Evolutionary conservation across 179 eudicot species (phyloP), one percentile per base, ranked within the genome.

Genomic region (Spinacia oleracea): DNA sequence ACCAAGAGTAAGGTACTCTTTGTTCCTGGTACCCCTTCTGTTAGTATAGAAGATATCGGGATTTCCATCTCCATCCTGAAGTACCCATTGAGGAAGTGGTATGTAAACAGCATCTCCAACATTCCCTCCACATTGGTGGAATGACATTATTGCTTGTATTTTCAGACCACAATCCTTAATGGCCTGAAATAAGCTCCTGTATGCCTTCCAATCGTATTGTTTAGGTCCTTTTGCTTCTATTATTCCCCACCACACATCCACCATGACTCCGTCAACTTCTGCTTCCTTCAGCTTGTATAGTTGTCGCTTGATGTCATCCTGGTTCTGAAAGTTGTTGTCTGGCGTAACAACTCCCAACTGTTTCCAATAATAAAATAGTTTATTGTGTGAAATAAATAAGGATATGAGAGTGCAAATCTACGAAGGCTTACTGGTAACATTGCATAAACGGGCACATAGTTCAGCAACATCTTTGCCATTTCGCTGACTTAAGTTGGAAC

Each of bases 161-260:
- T 87, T 90, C 31, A 93, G 79, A 5, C 89, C 92, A 32, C 84
- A 86, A 50, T 88, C 78, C 76, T 88, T 85, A n/a, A 90, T 81
- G 31, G 90, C 75, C 70, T 87, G 77, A 80, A 94, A 94, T 81
- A 94, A 80, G 75, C 83, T 82, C 81, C 83, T 83, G 50, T 94
- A 94, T 5, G 93, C 93, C 23, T 75, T 85, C 98, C 97, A 94
- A 14, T 89, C 88, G 63, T 94, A 94, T 35, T 84, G 87, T 71
- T 89, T 86, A 12, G 97, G 94, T 29, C 97, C 94, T 82, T 84
- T 82, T 12, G 93, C 80, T 82, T 93, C 97, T 4, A 90, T 87
- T 20, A 91, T 88, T 2, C 98, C 97, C 97, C 98, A 93, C 98
- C 98, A 94, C 14, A 94, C 97, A 80, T 93, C 97, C 55, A 93